Base-by-base conservation (phyloP, 495 filamentous ascomycete species). In the Aspergillus mulundensis region DNA sequence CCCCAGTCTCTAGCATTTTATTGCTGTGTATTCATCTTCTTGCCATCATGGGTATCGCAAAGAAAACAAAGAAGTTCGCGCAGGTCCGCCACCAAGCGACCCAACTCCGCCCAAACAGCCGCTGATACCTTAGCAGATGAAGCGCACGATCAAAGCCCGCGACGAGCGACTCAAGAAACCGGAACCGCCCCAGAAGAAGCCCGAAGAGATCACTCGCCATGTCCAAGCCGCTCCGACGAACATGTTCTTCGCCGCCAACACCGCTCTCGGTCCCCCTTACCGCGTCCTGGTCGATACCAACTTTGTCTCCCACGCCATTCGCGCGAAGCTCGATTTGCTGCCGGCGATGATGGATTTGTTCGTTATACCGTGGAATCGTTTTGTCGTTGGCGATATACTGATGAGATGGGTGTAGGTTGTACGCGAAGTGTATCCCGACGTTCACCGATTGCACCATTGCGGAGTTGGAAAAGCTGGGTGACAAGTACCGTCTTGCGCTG, bases 181-280 rank as follows among this genome's bases (percentile, higher is more conserved):
- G 1, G 38, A 51, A 32, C 55, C 43, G 39, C 42, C 71, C 30
- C 84, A 86, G 40, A 67, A 71, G 32, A 76, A 75, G 32, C 70
- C 75, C 55, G 23, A 69, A 53, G 74, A 75, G 46, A 40, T 74
- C 14, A 54, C 64, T 42, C 59, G 54, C 39, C 65, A 69, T 57
- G 81, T 83, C 32, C 82, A 87, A 11, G 87, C 92, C 71, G 84
- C 88, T 51, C 87, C 93, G 7, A 91, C 91, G 7, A 80, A 83
- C 44, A 86, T 98, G 72, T 98, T 97, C 84, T 97, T 96, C 76
- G 82, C 90, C 61, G 89, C 92, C 77, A 98, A 98, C 74, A 88
- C 88, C 44, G 88, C 90, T 24, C 83, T 98, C 49, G 82, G 87
- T 19, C 94, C 94, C 1, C 91, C 91, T n/a, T 96, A 95, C 77